These are phyloP conservation scores for Angophora floribunda DNA, from an alignment of 345 rosid genomes.

Conservation along the genomic window DNA sequence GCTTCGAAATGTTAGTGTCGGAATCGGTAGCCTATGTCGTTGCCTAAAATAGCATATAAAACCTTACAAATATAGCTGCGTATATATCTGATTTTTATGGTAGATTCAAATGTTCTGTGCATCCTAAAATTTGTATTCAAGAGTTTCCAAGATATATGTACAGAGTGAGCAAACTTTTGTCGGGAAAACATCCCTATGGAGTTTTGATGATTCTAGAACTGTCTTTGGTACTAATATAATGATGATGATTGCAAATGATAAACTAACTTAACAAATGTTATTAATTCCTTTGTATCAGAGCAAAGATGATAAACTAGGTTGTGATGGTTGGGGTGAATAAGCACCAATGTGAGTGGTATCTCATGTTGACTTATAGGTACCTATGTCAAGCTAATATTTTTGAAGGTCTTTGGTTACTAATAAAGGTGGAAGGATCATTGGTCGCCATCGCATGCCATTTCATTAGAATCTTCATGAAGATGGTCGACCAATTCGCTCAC, in stretches of 20 bases:
- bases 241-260: neutral
- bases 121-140: neutral
- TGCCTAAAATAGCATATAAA: neutral
- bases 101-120: neutral
- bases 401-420: neutral
- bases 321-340: neutral
- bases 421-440: neutral
- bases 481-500: neutral
- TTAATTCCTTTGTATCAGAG: neutral
- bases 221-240: neutral
- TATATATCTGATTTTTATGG: no score
- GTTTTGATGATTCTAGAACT: neutral
- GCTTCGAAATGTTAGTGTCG: neutral
- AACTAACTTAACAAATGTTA: neutral
- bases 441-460: neutral
- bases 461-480: neutral
- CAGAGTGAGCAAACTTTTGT: neutral
- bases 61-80: neutral
- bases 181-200: neutral
- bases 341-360: neutral
- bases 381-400: neutral
- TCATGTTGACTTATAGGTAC: neutral
- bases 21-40: neutral
- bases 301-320: neutral
- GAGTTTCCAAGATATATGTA: neutral